Percentiles rank a stretch among this genome's conserved stretches.
Conservation (phyloP, 2,329 filamentous ascomycete genomes). For the Pseudopyricularia javanii region DNA sequence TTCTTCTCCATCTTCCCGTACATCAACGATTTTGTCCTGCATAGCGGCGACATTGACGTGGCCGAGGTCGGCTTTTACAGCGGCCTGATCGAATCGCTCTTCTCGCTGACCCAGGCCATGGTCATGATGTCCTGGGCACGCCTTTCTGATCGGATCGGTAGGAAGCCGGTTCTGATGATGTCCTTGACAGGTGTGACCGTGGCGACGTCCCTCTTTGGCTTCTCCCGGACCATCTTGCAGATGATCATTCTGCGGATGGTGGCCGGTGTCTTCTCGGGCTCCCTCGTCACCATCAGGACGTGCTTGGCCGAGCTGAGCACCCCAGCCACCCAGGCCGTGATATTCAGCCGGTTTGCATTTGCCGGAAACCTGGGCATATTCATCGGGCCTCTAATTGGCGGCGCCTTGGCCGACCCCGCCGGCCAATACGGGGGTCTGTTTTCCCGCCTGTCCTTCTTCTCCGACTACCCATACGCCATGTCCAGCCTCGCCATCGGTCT, state of each 20-base stretch:
- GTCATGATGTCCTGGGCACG: slow-evolving; percentile 66
- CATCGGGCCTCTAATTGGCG: slow-evolving; percentile 58
- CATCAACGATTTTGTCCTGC: slow-evolving; percentile 64
- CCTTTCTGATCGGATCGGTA: slow-evolving; percentile 41
- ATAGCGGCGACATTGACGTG: slow-evolving; percentile 47
- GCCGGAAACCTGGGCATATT: slow-evolving; percentile 63
- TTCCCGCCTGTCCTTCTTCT: slow-evolving; percentile 41
- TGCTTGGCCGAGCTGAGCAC: slow-evolving; percentile 69
- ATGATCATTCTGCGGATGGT: slow-evolving; percentile 63
- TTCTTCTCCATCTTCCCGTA: slow-evolving; percentile 78
- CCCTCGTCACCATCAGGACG: slow-evolving; percentile 60
- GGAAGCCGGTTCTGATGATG: slow-evolving; percentile 5
- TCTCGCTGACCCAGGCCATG: slow-evolving; percentile 64
- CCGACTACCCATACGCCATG: slow-evolving; percentile 53
- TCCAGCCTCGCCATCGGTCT: slow-evolving; percentile 44
- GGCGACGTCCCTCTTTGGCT: background rate
- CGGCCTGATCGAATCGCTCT: slow-evolving; percentile 63
- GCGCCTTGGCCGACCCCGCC: slow-evolving; percentile 55
- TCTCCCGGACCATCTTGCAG: slow-evolving; percentile 54
- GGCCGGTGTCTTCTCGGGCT: slow-evolving; percentile 63
- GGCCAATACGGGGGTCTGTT: slow-evolving; percentile 50
- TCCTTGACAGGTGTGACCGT: background rate
- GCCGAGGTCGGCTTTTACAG: slow-evolving; percentile 70
- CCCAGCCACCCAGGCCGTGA: slow-evolving; percentile 54
- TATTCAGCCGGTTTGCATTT: slow-evolving; percentile 70